Evolutionary conservation across 2,329 filamentous ascomycete genomes (phyloP).

Genomic region (Cordyceps javanica): DNA sequence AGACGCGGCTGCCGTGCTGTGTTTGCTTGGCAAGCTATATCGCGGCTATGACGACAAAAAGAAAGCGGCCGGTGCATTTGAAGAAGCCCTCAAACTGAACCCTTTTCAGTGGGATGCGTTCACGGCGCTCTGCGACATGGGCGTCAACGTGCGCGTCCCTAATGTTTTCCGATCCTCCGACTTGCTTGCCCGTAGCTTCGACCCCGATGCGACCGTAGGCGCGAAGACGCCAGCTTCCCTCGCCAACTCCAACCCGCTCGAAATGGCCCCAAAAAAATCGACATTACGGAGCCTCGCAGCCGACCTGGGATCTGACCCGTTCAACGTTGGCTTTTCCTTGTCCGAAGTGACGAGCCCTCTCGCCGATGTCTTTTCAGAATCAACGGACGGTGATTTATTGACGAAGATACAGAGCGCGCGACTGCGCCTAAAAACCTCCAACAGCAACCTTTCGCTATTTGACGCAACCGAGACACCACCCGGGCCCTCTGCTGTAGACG

Average conservation of each 20-base stretch:
- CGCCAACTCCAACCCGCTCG: constrained; percentile 26
- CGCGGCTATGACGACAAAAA: constrained; percentile 74
- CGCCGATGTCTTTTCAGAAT: constrained; percentile 34
- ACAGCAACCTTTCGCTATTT: constrained; percentile 32
- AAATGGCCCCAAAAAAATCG: constrained; percentile 37
- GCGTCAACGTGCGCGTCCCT: constrained; percentile 69
- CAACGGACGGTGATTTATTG: constrained; percentile 49
- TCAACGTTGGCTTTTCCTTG: constrained; percentile 39
- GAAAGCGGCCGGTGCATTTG: constrained; percentile 79
- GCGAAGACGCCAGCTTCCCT: constrained; percentile 28
- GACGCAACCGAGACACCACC: constrained; percentile 60
- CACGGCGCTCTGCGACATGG: constrained; percentile 78
- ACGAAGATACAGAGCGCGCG: constrained; percentile 48
- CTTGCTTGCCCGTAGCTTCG: constrained; percentile 41
- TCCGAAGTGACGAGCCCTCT: constrained; percentile 38
- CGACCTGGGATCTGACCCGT: constrained; percentile 42
- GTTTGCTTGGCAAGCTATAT: constrained; percentile 81
- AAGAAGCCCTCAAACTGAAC: constrained; percentile 81
- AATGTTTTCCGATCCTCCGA: constrained; percentile 80
- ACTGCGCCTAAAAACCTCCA: constrained; percentile 36
- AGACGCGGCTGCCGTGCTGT: constrained; percentile 78
- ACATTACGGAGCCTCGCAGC: constrained; percentile 31
- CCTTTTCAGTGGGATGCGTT: constrained; percentile 99
- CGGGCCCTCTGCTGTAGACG: constrained; percentile 18
- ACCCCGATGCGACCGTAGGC: constrained; percentile 29